A percentile compares a stretch with the other conserved stretches of the same genome.
These are phyloP conservation scores for Backusella macrospora DNA, from an alignment of 192 early-diverging fungal genomes.

Conservation along the genomic window DNA sequence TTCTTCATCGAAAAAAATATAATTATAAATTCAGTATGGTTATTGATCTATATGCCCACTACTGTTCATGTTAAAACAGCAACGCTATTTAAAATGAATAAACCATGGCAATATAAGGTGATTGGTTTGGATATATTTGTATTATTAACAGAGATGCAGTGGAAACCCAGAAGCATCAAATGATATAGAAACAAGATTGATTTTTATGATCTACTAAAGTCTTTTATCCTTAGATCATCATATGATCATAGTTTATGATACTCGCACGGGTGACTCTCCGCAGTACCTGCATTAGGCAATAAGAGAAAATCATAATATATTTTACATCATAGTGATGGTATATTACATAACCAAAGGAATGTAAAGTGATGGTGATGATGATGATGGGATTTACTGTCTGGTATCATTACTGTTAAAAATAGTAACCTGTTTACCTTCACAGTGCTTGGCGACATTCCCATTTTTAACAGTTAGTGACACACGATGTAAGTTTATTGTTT, in stretches of 20 bases:
- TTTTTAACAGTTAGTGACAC: not conserved
- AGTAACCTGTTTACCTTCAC: not conserved
- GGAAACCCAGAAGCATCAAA: not conserved
- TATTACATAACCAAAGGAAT: conserved; percentile 10
- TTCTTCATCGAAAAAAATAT: not conserved
- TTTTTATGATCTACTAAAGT: not conserved
- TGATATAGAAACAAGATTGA: not conserved
- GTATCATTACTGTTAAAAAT: conserved; percentile 9
- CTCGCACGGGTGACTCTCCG: conserved; percentile 3
- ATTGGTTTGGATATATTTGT: not conserved
- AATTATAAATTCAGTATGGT: not conserved
- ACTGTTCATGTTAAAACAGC: too few relatives aligned
- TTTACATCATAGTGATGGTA: not conserved
- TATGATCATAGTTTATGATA: not conserved
- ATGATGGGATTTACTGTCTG: conserved; percentile 1
- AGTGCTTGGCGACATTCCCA: conserved; percentile 7
- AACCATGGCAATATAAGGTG: not conserved
- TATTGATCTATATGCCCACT: too few relatives aligned
- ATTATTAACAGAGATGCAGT: not conserved
- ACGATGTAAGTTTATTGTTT: not conserved
- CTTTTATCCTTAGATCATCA: not conserved
- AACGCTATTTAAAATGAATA: too few relatives aligned
- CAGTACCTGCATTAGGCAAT: not conserved
- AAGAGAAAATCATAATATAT: not conserved
- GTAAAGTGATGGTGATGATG: conserved; percentile 8